These are phyloP conservation scores for Tulasnella sp. DNA, from an alignment of 768 basidiomycete species.

Conservation along the genomic window DNA sequence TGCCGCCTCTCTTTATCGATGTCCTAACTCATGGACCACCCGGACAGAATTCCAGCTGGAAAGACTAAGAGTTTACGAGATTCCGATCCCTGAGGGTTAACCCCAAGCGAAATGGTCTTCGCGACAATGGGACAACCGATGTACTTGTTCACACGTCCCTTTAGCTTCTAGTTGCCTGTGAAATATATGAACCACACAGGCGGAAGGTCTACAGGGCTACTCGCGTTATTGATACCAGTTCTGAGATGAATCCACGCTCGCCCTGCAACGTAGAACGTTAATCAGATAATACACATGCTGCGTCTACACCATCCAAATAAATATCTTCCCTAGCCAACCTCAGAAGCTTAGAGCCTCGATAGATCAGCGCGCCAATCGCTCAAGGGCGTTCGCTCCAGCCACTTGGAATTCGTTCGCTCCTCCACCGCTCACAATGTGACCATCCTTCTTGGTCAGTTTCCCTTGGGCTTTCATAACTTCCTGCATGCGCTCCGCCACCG, in stretches of 20 bases:
- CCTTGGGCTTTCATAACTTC: constrained; percentile 80
- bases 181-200: background rate
- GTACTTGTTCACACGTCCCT: background rate
- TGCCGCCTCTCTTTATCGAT: background rate
- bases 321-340: background rate
- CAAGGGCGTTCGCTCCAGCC: constrained; percentile 25
- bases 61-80: constrained; percentile 19
- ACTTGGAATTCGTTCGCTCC: constrained; percentile 69
- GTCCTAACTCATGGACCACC: background rate
- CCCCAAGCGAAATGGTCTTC: background rate
- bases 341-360: background rate
- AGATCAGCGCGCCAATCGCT: background rate
- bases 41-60: constrained; percentile 25
- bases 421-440: constrained; percentile 61
- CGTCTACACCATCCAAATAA: background rate
- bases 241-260: background rate
- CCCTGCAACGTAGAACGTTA: background rate
- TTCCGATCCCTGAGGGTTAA: constrained; percentile 8
- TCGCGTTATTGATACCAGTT: background rate
- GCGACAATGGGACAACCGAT: background rate
- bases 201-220: background rate
- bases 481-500: constrained; percentile 80
- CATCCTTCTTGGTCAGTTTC: constrained; percentile 71
- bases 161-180: background rate
- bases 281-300: background rate